These are phyloP conservation scores for Plasmodium fragile DNA, from an alignment of 169 alveolate genomes.

Conservation along the genomic window DNA sequence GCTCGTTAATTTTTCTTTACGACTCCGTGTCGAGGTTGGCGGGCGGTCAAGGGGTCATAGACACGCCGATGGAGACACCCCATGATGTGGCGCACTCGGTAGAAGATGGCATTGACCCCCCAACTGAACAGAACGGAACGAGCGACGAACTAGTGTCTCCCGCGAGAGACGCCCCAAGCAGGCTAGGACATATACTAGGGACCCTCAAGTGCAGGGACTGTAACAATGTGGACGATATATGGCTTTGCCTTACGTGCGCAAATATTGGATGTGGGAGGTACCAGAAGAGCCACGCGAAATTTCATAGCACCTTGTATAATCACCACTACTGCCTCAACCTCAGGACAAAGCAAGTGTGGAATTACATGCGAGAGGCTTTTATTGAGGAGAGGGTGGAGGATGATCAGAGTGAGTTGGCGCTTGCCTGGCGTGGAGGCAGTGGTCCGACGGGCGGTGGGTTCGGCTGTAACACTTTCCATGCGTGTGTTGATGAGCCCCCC, in stretches of 20 bases:
- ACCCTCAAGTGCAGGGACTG: constrained; percentile 62
- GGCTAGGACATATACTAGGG: neutral
- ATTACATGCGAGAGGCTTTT: constrained; percentile 30
- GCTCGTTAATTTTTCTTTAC: constrained; percentile 45
- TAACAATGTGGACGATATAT: constrained; percentile 43
- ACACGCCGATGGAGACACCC: neutral
- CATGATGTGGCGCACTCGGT: neutral
- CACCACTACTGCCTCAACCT: constrained; percentile 61
- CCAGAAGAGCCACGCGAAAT: constrained; percentile 66
- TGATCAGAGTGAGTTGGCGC: neutral
- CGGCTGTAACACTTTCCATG: neutral
- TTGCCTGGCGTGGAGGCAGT: neutral
- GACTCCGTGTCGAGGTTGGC: neutral
- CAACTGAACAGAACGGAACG: too few relatives aligned
- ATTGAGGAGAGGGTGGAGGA: constrained; percentile 29
- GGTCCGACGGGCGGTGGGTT: neutral
- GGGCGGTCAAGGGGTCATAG: neutral
- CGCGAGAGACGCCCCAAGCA: neutral
- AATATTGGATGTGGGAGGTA: constrained; percentile 66
- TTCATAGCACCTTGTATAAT: constrained; percentile 40
- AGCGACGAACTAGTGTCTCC: neutral
- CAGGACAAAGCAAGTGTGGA: constrained; percentile 63
- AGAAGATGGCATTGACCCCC: neutral
- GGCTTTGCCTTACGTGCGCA: constrained; percentile 65
- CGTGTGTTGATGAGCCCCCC: neutral